Evolutionary conservation across 371 early-diverging fungal genomes (phyloP).

Genomic region (Catenaria anguillulae): DNA sequence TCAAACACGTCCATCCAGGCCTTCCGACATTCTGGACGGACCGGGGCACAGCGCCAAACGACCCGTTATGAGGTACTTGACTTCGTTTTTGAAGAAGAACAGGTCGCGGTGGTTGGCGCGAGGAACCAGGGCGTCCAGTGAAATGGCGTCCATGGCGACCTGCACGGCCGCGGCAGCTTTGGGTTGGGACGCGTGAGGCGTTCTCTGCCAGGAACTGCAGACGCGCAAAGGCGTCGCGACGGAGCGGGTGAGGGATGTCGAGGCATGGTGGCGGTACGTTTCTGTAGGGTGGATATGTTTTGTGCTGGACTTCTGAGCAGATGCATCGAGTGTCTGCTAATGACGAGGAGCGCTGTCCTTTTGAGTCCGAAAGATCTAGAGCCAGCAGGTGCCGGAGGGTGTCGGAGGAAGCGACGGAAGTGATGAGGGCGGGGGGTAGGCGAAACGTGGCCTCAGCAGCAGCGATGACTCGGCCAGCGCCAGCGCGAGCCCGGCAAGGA

Average conservation of each 20-base stretch:
- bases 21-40: neutral
- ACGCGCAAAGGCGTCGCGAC: neutral
- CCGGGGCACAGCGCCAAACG: neutral
- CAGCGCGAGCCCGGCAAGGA: no score
- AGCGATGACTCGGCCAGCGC: no score
- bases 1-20: slow-evolving; percentile 2
- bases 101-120: neutral
- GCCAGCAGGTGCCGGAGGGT: no score
- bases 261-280: no score
- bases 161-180: neutral
- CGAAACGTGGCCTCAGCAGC: no score
- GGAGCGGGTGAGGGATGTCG: neutral
- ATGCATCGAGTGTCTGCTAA: no score
- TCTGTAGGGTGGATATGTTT: no score
- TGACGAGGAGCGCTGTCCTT: no score
- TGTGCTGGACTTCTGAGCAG: no score
- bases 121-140: neutral
- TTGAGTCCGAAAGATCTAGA: no score
- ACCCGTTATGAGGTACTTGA: neutral
- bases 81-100: neutral
- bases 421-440: no score
- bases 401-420: no score
- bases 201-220: neutral
- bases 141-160: neutral
- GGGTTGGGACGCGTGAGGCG: neutral